Conservation (phyloP, 495 filamentous ascomycete species). For the Penicillium salamii region DNA sequence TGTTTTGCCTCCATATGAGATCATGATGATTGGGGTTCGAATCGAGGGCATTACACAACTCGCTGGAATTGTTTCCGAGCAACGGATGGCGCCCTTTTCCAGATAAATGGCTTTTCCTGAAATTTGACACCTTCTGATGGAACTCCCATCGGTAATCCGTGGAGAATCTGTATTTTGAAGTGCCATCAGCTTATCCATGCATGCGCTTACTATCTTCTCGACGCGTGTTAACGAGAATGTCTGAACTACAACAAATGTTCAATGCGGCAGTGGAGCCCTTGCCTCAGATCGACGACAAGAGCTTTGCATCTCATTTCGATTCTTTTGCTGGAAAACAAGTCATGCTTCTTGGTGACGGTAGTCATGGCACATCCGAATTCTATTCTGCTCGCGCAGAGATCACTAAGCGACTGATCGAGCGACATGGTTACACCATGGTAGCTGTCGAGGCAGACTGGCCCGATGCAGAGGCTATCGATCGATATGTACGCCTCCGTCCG, state of each 20-base stretch:
- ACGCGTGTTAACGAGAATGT: conserved; percentile 17
- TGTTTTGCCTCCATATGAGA: conserved; percentile 24
- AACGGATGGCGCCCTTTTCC: too few relatives aligned
- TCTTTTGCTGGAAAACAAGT: conserved; percentile 40
- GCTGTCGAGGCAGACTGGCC: conserved; percentile 61
- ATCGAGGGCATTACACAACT: neutral
- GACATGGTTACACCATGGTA: conserved; percentile 55
- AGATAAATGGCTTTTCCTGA: too few relatives aligned
- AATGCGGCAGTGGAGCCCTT: conserved; percentile 38
- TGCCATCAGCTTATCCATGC: neutral
- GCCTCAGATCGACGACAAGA: conserved; percentile 33
- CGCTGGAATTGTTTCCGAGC: conserved; percentile 1
- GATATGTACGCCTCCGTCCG: conserved; percentile 52
- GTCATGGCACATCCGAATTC: conserved; percentile 60
- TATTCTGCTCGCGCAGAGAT: conserved; percentile 54
- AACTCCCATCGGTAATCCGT: too few relatives aligned
- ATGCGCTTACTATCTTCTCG: conserved; percentile 10
- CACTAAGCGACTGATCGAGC: conserved; percentile 49
- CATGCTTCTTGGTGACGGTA: conserved; percentile 55
- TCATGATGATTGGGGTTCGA: conserved; percentile 35
- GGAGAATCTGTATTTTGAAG: neutral
- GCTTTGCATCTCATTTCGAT: conserved; percentile 44
- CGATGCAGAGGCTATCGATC: conserved; percentile 54
- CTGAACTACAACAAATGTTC: conserved; percentile 33
- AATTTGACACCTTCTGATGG: too few relatives aligned